Evolutionary conservation across 108 stramenopile species (phyloP).

Genomic region (Cyclotella distinguenda): DNA sequence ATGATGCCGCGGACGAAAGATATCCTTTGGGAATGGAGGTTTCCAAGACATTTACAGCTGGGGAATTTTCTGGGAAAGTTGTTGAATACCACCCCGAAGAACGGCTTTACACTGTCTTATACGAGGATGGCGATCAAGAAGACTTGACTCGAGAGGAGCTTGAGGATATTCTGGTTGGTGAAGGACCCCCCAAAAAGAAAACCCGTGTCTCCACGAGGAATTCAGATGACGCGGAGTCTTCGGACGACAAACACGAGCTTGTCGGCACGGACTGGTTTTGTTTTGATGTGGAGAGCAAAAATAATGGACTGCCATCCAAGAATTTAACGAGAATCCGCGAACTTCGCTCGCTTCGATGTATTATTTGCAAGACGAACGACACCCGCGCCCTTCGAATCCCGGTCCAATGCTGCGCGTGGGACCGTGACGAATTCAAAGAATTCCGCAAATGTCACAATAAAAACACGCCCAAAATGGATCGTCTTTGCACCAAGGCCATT

Average conservation of each 20-base stretch:
- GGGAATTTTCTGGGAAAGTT: neutral
- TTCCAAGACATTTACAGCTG: neutral
- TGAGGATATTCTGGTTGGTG: neutral
- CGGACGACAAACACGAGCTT: neutral
- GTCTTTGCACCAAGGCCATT: slow-evolving; percentile 13
- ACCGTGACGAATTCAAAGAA: slow-evolving; percentile 21
- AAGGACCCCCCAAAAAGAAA: neutral
- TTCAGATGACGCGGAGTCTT: neutral
- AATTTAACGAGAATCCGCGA: slow-evolving; percentile 6
- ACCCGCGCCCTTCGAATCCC: slow-evolving; percentile 23
- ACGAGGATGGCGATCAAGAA: slow-evolving; percentile 11
- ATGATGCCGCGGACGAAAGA: slow-evolving; percentile 13
- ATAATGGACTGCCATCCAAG: too few relatives aligned
- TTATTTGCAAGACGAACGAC: slow-evolving; percentile 12
- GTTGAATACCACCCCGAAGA: neutral
- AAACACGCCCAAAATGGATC: neutral
- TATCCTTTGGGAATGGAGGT: slow-evolving; percentile 2
- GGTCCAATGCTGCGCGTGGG: slow-evolving; percentile 37
- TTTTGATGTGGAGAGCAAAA: neutral
- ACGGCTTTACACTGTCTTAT: neutral
- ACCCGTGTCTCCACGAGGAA: neutral
- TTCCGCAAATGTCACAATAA: slow-evolving; percentile 26
- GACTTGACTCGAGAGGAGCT: slow-evolving; percentile 6
- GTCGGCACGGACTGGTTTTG: slow-evolving; percentile 6
- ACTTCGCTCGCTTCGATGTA: slow-evolving; percentile 16